Percentiles rank a stretch among this genome's conserved stretches.
These are phyloP conservation scores for Exophiala viscosa DNA, from an alignment of 2,329 filamentous ascomycete species.

Conservation along the genomic window DNA sequence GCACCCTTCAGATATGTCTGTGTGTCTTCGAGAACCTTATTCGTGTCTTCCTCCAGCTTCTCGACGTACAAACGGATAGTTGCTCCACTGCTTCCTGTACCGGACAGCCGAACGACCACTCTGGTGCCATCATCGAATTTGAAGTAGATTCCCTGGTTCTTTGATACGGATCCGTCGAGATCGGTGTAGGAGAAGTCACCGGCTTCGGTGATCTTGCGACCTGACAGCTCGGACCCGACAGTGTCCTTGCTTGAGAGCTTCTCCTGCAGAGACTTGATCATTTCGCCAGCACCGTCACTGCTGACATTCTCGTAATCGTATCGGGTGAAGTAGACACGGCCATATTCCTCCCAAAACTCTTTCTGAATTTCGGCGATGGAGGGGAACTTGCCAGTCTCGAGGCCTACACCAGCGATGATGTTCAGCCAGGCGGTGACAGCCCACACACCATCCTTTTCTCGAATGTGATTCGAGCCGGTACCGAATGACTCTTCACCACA, in stretches of 20 bases:
- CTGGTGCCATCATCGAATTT: slow-evolving; percentile 93
- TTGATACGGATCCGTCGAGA: slow-evolving; percentile 91
- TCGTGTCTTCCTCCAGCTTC: slow-evolving; percentile 81
- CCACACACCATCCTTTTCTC: slow-evolving; percentile 98
- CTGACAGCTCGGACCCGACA: slow-evolving; percentile 74
- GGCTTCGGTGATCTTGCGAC: slow-evolving; percentile 80
- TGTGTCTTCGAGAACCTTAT: slow-evolving; percentile 74
- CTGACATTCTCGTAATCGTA: slow-evolving; percentile 98
- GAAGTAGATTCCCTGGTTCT: slow-evolving; percentile 93
- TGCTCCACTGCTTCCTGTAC: slow-evolving; percentile 89
- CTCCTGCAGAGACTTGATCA: slow-evolving; percentile 74
- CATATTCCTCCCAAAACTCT: slow-evolving; percentile 95
- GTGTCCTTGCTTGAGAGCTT: slow-evolving; percentile 72
- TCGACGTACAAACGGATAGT: slow-evolving; percentile 97
- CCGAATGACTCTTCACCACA: slow-evolving; percentile 98
- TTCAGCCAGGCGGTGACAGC: slow-evolving; percentile 97
- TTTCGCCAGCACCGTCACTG: slow-evolving; percentile 83
- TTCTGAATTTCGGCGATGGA: slow-evolving; percentile 95
- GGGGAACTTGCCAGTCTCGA: slow-evolving; percentile 62
- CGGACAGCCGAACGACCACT: slow-evolving; percentile 90
- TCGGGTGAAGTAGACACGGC: slow-evolving; percentile 96
- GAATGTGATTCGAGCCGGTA: slow-evolving; percentile 96
- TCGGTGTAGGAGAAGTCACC: slow-evolving; percentile 99
- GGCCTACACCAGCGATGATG: slow-evolving; percentile 91
- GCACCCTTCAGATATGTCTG: slow-evolving; percentile 93